Base-by-base conservation (phyloP, 1,284 basidiomycete genomes). In the Xanthoconium separans region DNA sequence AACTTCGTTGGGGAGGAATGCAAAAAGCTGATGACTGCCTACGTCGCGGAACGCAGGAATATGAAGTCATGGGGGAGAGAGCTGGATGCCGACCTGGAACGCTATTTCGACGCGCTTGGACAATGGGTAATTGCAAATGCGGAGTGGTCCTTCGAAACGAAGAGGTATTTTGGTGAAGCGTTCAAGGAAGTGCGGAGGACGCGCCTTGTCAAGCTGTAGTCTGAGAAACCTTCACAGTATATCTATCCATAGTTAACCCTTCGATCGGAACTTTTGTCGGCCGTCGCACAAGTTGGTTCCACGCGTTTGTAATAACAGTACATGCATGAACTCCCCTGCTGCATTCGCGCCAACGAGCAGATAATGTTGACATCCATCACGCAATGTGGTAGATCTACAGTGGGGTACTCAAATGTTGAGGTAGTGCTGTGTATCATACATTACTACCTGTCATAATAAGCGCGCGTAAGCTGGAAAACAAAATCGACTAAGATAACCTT, bases 61-160 rank as follows among this genome's bases (percentile, higher is more conserved):
- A 68, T 84, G 12, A 78, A 75, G 16, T 81, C 78, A 22, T 82
- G 79, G 69, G 79, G 79, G 12, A 62, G 72, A 40, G 62, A 70
- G 16, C 60, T 80, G 39, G 82, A 84, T 62, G 62, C 60, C 3
- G 77, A 80, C 58, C 78, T 84, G 45, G 69, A 71, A 44, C 70
- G 66, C 20, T 82, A 78, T 61, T 71, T 81, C 44, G 69, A 77
- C 33, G 75, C 73, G 18, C 69, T 79, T 52, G 78, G 77, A 52
- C 74, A 73, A 58, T 82, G 80, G 79, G 70, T 78, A 51, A 68
- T 73, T 63, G 78, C 78, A 36, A 80, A 79, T 61, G 66, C 81
- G 44, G 74, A 71, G 72, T 84, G 80, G 80, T 82, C 81, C 62
- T 84, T 86, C 62, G 75, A 82, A 62, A 79, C 78, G 12, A 73